A percentile compares a stretch with the other conserved stretches of the same genome.
Evolutionary conservation across 108 stramenopile genomes (phyloP).

Genomic region (Mediolabrus comicus): DNA sequence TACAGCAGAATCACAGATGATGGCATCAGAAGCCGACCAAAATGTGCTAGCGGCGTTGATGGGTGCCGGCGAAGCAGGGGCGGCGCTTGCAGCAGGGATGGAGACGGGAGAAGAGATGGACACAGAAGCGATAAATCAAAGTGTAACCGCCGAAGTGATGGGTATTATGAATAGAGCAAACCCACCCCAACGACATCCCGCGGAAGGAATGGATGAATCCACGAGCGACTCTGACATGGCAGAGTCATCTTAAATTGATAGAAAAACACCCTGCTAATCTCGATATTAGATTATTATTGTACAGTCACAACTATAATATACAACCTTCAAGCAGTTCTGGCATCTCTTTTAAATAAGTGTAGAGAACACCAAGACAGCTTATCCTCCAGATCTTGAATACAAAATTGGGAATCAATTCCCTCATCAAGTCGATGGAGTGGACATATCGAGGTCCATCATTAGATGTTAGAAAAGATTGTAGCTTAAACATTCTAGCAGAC

Average conservation of each 20-base stretch:
- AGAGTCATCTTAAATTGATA: no score
- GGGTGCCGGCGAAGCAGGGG: slow-evolving; percentile 16
- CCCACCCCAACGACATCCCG: not conserved
- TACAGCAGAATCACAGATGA: slow-evolving; percentile 15
- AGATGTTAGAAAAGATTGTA: slow-evolving; percentile 12
- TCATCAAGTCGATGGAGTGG: slow-evolving; percentile 4
- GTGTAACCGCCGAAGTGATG: slow-evolving; percentile 29
- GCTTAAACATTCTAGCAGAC: slow-evolving; percentile 12
- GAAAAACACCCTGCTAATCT: no score
- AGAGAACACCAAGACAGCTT: slow-evolving; percentile 1
- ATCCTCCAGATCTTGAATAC: slow-evolving; percentile 18
- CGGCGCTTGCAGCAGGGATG: slow-evolving; percentile 11
- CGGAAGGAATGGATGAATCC: slow-evolving; percentile 23
- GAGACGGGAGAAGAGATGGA: slow-evolving; percentile 25
- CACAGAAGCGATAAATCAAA: slow-evolving; percentile 18
- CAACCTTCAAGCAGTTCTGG: slow-evolving; percentile 3
- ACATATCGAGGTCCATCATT: slow-evolving; percentile 5
- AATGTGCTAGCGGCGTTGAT: slow-evolving; percentile 32
- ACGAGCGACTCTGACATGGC: not conserved
- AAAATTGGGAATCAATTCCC: slow-evolving; percentile 11
- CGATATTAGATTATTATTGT: not conserved
- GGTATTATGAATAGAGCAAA: slow-evolving; percentile 14
- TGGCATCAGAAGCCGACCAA: slow-evolving; percentile 16
- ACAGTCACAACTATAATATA: not conserved
- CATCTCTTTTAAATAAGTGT: slow-evolving; percentile 12